phyloP scores from a whole-genome alignment of 2,329 filamentous ascomycete genomes.

The Dryadomyces quercus-mongolicae region DNA sequence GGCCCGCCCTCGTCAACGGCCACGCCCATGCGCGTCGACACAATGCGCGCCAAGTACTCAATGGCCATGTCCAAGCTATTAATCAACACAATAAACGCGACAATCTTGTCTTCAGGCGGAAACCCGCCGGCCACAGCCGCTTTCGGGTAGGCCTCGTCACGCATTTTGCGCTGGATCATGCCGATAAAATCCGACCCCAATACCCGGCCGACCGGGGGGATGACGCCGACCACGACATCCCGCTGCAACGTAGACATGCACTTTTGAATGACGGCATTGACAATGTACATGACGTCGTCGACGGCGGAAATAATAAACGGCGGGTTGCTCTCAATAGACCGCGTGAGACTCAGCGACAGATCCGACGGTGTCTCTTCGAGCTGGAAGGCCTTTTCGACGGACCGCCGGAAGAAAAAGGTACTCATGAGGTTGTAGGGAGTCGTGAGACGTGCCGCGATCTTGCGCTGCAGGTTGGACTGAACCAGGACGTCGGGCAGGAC shows the following conservation, averaged over 20 bases:
- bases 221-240: constrained; percentile 61
- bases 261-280: constrained; percentile 80
- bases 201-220: constrained; percentile 69
- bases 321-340: constrained; percentile 60
- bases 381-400: constrained; percentile 95
- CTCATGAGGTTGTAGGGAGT: constrained; percentile 85
- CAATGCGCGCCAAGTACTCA: constrained; percentile 82
- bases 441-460: constrained; percentile 62
- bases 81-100: constrained; percentile 82
- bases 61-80: constrained; percentile 91
- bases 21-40: constrained; percentile 50
- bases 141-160: constrained; percentile 86
- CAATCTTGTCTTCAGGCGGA: constrained; percentile 77
- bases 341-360: constrained; percentile 63
- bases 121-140: constrained; percentile 64
- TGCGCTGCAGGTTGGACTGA: constrained; percentile 69
- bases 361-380: constrained; percentile 79
- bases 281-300: constrained; percentile 99
- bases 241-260: constrained; percentile 77
- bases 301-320: constrained; percentile 92
- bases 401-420: constrained; percentile 91
- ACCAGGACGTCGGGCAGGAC: constrained; percentile 49
- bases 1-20: constrained; percentile 23
- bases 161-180: constrained; percentile 97
- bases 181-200: constrained; percentile 84